A percentile compares a stretch with the other conserved stretches of the same genome.
phyloP scores from a whole-genome alignment of 139 green algal species.

The Microglena sp. region DNA sequence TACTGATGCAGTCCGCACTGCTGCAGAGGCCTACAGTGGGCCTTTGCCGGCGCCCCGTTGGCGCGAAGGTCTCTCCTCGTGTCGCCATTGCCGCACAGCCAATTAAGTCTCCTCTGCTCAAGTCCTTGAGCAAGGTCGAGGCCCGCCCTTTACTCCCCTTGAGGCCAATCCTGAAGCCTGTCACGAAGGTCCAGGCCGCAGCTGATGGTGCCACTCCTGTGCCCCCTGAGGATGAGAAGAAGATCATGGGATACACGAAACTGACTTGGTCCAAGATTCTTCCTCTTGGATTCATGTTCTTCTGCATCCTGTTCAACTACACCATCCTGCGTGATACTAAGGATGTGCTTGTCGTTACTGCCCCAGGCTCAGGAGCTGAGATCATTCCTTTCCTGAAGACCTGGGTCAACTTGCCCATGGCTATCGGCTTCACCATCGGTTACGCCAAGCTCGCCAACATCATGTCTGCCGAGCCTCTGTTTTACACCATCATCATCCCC shows the following conservation, averaged over 20 bases:
- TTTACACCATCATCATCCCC: conserved; percentile 97
- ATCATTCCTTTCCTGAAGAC: conserved; percentile 99
- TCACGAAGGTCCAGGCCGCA: too few species aligned
- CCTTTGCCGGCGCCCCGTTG: too few species aligned
- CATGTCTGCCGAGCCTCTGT: conserved; percentile 77
- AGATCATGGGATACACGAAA: conserved; percentile 5
- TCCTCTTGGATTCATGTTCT: conserved; percentile 93
- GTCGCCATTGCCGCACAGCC: too few species aligned
- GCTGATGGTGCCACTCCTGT: not conserved
- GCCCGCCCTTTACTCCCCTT: too few species aligned
- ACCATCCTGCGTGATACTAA: conserved; percentile 98
- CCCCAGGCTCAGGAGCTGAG: conserved; percentile 90
- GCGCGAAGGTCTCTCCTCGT: too few species aligned
- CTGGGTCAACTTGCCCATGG: conserved; percentile 92
- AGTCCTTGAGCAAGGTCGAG: too few species aligned
- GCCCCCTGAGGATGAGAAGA: conserved; percentile 3
- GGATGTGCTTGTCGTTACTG: conserved; percentile 97
- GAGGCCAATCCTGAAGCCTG: too few species aligned
- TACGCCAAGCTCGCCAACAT: conserved; percentile 92
- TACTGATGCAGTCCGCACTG: too few species aligned
- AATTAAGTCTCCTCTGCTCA: too few species aligned
- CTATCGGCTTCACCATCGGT: conserved; percentile 88
- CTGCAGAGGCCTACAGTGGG: too few species aligned
- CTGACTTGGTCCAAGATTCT: conserved; percentile 75
- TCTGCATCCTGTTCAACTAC: conserved; percentile 99